Percentiles rank a stretch among this genome's conserved stretches.
Conservation (phyloP, 2,329 filamentous ascomycete genomes). For the Pseudocercospora fijiensis region DNA sequence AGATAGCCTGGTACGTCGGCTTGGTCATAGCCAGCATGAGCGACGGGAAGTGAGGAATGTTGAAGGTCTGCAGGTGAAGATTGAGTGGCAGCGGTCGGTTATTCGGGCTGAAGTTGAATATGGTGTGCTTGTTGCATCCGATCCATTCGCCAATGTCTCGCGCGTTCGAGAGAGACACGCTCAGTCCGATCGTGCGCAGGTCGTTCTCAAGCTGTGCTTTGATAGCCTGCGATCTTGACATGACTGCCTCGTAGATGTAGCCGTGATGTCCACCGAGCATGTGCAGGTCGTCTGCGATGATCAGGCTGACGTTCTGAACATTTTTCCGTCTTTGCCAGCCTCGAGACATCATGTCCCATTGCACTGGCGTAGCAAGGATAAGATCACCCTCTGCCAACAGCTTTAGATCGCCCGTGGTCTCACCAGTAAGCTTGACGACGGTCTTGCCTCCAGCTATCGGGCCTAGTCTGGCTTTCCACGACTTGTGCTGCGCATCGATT, state of each 20-base stretch:
- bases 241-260: slow-evolving; percentile 90
- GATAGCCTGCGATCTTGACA: slow-evolving; percentile 98
- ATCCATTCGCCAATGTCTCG: slow-evolving; percentile 97
- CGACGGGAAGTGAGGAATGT: slow-evolving; percentile 93
- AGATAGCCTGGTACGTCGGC: slow-evolving; percentile 84
- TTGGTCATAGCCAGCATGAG: slow-evolving; percentile 98
- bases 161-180: slow-evolving; percentile 89
- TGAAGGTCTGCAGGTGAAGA: slow-evolving; percentile 92
- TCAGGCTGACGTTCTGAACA: slow-evolving; percentile 81
- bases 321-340: slow-evolving; percentile 98
- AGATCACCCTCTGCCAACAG: slow-evolving; percentile 83
- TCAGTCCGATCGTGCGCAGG: slow-evolving; percentile 83
- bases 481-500: slow-evolving; percentile 74
- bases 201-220: slow-evolving; percentile 80
- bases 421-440: slow-evolving; percentile 89
- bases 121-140: slow-evolving; percentile 94
- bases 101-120: slow-evolving; percentile 97
- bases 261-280: slow-evolving; percentile 83
- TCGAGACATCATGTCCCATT: slow-evolving; percentile 94
- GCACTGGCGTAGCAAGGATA: slow-evolving; percentile 84
- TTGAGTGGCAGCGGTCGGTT: slow-evolving; percentile 86
- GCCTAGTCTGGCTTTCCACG: slow-evolving; percentile 79
- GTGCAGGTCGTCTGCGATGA: slow-evolving; percentile 94
- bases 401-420: slow-evolving; percentile 86
- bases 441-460: slow-evolving; percentile 77